A percentile compares a stretch with the other conserved stretches of the same genome.
Evolutionary conservation across 768 basidiomycete genomes (phyloP).

Genomic region (Cystofilobasidium capitatum): DNA sequence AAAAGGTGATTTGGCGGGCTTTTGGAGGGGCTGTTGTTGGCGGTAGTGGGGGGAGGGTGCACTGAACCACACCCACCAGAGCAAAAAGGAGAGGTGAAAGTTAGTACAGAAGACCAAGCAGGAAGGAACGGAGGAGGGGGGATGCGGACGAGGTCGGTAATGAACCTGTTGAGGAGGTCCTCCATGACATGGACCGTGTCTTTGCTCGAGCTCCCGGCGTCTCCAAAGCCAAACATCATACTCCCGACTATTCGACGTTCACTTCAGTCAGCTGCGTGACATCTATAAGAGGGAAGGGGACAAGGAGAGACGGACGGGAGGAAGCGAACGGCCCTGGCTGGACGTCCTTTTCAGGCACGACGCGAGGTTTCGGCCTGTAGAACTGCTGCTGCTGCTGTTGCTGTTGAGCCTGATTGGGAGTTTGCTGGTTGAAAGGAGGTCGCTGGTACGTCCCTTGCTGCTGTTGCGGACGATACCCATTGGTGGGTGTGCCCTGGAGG

Average conservation of each 20-base stretch:
- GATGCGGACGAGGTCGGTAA: constrained; percentile 69
- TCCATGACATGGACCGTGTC: constrained; percentile 89
- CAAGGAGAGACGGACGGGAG: not conserved
- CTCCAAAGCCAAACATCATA: constrained; percentile 89
- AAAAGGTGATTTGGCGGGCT: constrained; percentile 16
- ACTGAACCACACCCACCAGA: not conserved
- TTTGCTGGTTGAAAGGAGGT: too few species aligned
- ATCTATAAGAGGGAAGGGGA: not conserved
- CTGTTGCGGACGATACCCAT: too few species aligned
- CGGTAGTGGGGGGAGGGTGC: constrained; percentile 15
- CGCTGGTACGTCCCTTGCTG: too few species aligned
- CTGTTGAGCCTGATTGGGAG: too few species aligned
- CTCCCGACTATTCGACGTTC: constrained; percentile 51
- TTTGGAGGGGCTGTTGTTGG: constrained; percentile 7
- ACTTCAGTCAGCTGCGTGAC: not conserved
- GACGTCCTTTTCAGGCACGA: constrained; percentile 2
- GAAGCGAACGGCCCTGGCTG: not conserved
- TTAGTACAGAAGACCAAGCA: not conserved
- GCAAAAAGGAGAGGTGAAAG: not conserved
- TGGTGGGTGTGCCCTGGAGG: too few species aligned
- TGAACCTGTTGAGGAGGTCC: constrained; percentile 82
- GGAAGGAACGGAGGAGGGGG: not conserved
- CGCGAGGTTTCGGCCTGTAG: too few species aligned
- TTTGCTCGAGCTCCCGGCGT: constrained; percentile 74
- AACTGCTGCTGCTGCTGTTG: not conserved